phyloP scores from a whole-genome alignment of 2,329 filamentous ascomycete species.

The Colletotrichum tofieldiae region DNA sequence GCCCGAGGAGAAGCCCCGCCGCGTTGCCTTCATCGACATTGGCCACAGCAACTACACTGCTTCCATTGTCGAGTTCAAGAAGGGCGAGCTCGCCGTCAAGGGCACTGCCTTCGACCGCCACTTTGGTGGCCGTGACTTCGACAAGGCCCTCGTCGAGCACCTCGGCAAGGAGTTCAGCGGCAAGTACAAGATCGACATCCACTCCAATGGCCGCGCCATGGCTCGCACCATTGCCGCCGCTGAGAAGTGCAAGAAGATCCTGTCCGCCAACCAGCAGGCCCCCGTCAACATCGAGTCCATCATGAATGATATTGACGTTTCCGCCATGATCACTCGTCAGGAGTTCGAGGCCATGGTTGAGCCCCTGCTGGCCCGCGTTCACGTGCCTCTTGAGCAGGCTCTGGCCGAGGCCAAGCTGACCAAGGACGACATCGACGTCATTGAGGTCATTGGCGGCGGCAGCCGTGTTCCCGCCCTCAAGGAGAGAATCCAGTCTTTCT shows the following conservation, averaged over 20 bases:
- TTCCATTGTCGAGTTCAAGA: slow-evolving; percentile 95
- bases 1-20: slow-evolving; percentile 91
- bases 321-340: slow-evolving; percentile 90
- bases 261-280: slow-evolving; percentile 94
- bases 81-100: slow-evolving; percentile 96
- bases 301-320: slow-evolving; percentile 97
- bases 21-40: slow-evolving; percentile 94
- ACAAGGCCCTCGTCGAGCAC: slow-evolving; percentile 94
- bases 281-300: slow-evolving; percentile 97
- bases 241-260: slow-evolving; percentile 98
- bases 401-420: slow-evolving; percentile 94
- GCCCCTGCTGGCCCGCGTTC: slow-evolving; percentile 83
- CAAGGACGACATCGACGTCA: slow-evolving; percentile 90
- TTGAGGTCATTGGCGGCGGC: slow-evolving; percentile 95
- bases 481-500: slow-evolving; percentile 90
- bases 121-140: slow-evolving; percentile 97
- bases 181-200: slow-evolving; percentile 98
- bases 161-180: slow-evolving; percentile 96
- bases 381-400: slow-evolving; percentile 87
- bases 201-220: slow-evolving; percentile 89
- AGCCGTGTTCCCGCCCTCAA: slow-evolving; percentile 96
- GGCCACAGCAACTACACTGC: slow-evolving; percentile 97
- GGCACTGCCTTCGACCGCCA: slow-evolving; percentile 93
- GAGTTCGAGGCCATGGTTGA: slow-evolving; percentile 93
- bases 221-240: slow-evolving; percentile 89